Conservation (phyloP, 2,329 filamentous ascomycete species). For the Ophiostoma ips region DNA sequence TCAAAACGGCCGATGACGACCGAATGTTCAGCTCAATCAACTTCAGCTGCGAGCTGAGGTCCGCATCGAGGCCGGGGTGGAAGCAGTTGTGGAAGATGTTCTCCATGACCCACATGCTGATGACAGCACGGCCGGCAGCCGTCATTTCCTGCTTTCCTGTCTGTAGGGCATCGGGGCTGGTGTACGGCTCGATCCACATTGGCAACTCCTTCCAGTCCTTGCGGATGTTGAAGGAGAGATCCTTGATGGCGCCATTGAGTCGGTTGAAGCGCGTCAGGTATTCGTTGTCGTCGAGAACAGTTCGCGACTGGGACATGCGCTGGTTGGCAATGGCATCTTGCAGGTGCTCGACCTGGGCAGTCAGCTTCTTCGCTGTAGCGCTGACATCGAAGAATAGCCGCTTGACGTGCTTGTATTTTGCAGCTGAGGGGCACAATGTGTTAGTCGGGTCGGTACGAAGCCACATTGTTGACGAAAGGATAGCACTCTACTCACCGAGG, state of each 20-base stretch:
- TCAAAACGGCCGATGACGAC: constrained; percentile 55
- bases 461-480: background rate
- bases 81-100: constrained; percentile 87
- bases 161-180: constrained; percentile 72
- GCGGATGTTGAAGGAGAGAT: constrained; percentile 87
- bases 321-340: constrained; percentile 98
- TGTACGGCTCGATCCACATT: constrained; percentile 61
- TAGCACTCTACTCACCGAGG: constrained; percentile 38
- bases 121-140: constrained; percentile 75
- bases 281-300: constrained; percentile 88
- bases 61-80: constrained; percentile 70
- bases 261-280: constrained; percentile 81
- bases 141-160: constrained; percentile 97
- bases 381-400: constrained; percentile 95
- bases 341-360: constrained; percentile 77
- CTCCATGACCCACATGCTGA: constrained; percentile 80
- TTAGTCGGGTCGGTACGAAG: background rate
- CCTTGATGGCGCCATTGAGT: constrained; percentile 85
- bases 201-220: constrained; percentile 85
- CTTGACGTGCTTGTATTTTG: constrained; percentile 97
- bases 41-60: constrained; percentile 68
- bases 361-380: constrained; percentile 77
- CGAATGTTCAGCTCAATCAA: constrained; percentile 79
- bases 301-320: constrained; percentile 84
- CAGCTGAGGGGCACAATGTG: constrained; percentile 23